phyloP scores from a whole-genome alignment of 2,329 filamentous ascomycete genomes.

The Dissoconium aciculare region DNA sequence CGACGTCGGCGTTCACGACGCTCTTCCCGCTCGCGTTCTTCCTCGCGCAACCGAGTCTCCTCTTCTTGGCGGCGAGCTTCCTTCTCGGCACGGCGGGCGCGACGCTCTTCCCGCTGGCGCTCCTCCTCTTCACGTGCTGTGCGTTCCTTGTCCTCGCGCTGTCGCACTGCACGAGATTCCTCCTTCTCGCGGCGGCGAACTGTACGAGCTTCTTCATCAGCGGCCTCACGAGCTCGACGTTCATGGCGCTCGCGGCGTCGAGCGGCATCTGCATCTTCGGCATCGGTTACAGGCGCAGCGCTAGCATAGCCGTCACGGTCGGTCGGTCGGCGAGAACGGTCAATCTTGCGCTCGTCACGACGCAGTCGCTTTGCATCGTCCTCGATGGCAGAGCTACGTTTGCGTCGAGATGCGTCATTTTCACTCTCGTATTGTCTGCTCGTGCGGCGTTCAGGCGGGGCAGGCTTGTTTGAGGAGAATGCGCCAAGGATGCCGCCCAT shows the following conservation, averaged over 20 bases:
- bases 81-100: conserved; percentile 17
- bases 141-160: conserved; percentile 21
- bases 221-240: conserved; percentile 25
- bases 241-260: conserved; percentile 24
- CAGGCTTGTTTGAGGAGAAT: conserved; percentile 17
- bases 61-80: conserved; percentile 19
- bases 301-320: conserved; percentile 18
- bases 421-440: conserved; percentile 24
- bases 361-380: conserved; percentile 23
- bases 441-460: conserved; percentile 16
- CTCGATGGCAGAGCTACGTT: conserved; percentile 20
- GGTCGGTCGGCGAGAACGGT: conserved; percentile 17
- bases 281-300: conserved; percentile 16
- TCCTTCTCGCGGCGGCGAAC: conserved; percentile 17
- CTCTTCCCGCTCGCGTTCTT: conserved; percentile 18
- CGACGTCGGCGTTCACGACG: conserved; percentile 20
- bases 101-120: conserved; percentile 15
- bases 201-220: conserved; percentile 23
- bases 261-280: conserved; percentile 20
- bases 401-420: conserved; percentile 18
- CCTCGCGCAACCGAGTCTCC: conserved; percentile 18
- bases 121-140: conserved; percentile 17
- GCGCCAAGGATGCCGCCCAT: conserved; percentile 42
- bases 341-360: conserved; percentile 24
- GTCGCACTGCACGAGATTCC: conserved; percentile 14